Evolutionary conservation across 257 asterid genomes (phyloP).

Genomic region (Forsythia viridissima): DNA sequence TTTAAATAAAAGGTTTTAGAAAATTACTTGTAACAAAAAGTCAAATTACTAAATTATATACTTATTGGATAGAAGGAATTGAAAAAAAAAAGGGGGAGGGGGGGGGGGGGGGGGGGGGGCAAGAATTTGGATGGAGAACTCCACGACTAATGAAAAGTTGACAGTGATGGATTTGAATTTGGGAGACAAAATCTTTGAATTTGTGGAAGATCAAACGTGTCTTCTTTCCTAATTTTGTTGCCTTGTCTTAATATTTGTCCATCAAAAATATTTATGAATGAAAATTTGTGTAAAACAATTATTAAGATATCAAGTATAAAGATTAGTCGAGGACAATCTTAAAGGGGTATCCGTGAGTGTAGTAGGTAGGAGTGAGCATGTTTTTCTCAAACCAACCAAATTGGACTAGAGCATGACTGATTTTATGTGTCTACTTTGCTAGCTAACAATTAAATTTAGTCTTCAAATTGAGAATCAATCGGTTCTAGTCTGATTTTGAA

Average conservation of each 20-base stretch:
- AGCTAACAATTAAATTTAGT: too few species aligned
- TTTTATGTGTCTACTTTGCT: too few species aligned
- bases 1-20: not conserved
- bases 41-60: not conserved
- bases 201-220: constrained; percentile 29
- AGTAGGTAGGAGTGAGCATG: too few species aligned
- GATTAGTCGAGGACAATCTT: too few species aligned
- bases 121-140: constrained; percentile 22
- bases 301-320: too few species aligned
- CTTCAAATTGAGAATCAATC: too few species aligned
- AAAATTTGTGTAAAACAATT: too few species aligned
- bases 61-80: not conserved
- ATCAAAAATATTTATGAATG: not conserved
- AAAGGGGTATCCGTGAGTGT: too few species aligned
- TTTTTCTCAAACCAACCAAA: not conserved
- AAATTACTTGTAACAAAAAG: not conserved
- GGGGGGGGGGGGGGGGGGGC: too few species aligned
- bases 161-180: constrained; percentile 15
- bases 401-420: not conserved
- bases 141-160: constrained; percentile 24
- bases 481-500: too few species aligned
- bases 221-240: constrained; percentile 8
- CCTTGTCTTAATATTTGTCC: not conserved
- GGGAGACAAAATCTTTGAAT: constrained; percentile 37
- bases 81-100: too few species aligned